Evolutionary conservation across 208 protist genomes (phyloP), one percentile per base, ranked within the genome.

Genomic region (Histomonas meleagridis): DNA sequence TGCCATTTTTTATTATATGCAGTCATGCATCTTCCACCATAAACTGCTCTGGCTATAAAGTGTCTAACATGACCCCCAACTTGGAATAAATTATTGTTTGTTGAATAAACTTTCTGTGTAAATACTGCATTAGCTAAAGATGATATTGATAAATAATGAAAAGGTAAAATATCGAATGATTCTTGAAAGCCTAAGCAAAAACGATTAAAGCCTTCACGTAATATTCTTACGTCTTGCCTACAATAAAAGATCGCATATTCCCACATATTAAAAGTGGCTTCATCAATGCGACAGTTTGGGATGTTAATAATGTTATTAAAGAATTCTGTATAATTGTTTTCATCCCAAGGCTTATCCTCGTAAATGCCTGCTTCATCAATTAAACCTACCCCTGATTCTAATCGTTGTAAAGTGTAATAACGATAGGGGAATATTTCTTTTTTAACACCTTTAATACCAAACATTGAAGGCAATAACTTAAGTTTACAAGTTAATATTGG

Each of bases 381-480:
- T 5, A 69, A 23, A 9, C 65, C 26, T 46, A 28, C 21, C 5
- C 46, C 10, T 10, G 35, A 10, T 21, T 5, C n/a, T 46, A 76
- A 76, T 28, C 26, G 1, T 76, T 76, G 9, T 18, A 38, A 10
- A 35, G 26, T 76, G 18, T 76, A 76, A 46, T 76, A 76, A 12
- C 10, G 35, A 76, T 76, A 76, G 4, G 65, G 65, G 65, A 76
- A 76, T 46, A 76, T 43, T 76, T 76, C 65, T n/a, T 76, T 76
- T 46, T 43, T 46, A 35, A 1, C 35, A 76, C 9, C 21, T 18
- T 38, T 76, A 14, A 76, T 21, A 46, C 46, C 5, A 76, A 76
- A 76, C 65, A 76, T 76, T 5, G 65, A 38, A 76, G 65, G 65
- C 10, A 76, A 5, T 69, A 5, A 4, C 14, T 12, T 35, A 9